A percentile compares a stretch with the other conserved stretches of the same genome.
These are phyloP conservation scores for Houttuynia cordata DNA, from an alignment of 164 flowering plant genomes.

Conservation along the genomic window DNA sequence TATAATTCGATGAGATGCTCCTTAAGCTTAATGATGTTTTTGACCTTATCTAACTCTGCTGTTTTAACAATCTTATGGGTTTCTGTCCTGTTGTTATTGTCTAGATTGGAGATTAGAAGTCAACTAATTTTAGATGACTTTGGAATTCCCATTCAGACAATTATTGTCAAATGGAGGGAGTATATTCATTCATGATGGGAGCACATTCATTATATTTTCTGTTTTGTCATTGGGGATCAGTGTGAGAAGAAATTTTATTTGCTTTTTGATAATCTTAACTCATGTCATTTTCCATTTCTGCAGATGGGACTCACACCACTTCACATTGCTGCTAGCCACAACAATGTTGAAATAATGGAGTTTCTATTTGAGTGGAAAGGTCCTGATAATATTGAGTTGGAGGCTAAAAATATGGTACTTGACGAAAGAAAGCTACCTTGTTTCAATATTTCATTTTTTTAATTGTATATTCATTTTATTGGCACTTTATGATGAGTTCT, in stretches of 20 bases:
- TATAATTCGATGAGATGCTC: too few relatives aligned
- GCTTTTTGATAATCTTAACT: not conserved
- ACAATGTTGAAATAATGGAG: conserved; percentile 56
- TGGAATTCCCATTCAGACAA: too few relatives aligned
- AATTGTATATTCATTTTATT: too few relatives aligned
- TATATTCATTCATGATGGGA: not conserved
- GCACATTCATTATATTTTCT: too few relatives aligned
- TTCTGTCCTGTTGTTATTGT: too few relatives aligned
- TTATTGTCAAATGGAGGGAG: too few relatives aligned
- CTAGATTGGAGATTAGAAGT: too few relatives aligned
- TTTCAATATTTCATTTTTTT: not conserved
- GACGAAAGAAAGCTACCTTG: not conserved
- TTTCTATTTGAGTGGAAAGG: conserved; percentile 61
- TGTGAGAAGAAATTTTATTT: not conserved
- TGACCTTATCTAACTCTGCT: too few relatives aligned
- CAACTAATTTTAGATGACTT: too few relatives aligned
- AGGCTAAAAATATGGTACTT: conserved; percentile 82
- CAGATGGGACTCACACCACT: conserved; percentile 97
- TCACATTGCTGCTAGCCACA: conserved; percentile 81
- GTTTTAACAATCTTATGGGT: too few relatives aligned
- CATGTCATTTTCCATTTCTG: not conserved
- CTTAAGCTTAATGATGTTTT: too few relatives aligned
- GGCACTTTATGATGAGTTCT: not conserved
- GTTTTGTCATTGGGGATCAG: too few relatives aligned
- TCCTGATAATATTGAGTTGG: conserved; percentile 63